Percentiles rank a stretch among this genome's conserved stretches.
phyloP scores from a whole-genome alignment of 2,329 filamentous ascomycete species.

The Talaromyces pinophilus region DNA sequence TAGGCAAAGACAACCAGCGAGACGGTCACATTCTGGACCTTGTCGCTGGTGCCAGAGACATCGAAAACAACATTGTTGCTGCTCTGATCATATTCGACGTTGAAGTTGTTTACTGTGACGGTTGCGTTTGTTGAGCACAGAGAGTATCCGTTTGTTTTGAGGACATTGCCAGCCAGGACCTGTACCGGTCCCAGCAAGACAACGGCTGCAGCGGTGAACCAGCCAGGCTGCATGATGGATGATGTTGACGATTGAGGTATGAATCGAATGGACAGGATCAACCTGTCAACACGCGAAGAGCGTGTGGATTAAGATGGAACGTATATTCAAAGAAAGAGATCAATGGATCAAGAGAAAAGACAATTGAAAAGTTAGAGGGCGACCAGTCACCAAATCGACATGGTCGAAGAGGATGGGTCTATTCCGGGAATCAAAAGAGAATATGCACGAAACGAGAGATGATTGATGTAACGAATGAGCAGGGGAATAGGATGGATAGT shows the following conservation, averaged over 20 bases:
- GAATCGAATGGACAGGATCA: constrained; percentile 31
- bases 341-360: not conserved
- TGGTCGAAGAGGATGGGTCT: constrained; percentile 1
- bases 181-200: constrained; percentile 28
- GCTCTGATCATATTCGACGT: constrained; percentile 76
- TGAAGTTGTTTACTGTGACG: constrained; percentile 71
- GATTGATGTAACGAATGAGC: constrained; percentile 4
- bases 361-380: not conserved
- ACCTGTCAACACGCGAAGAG: constrained; percentile 26
- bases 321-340: constrained; percentile 1
- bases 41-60: constrained; percentile 72
- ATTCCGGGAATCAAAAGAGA: not conserved
- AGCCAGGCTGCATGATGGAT: constrained; percentile 20
- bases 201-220: constrained; percentile 20
- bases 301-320: constrained; percentile 20
- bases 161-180: constrained; percentile 67
- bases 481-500: not conserved
- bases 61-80: constrained; percentile 77
- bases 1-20: constrained; percentile 78
- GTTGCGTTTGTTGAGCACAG: constrained; percentile 62
- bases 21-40: constrained; percentile 78
- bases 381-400: not conserved
- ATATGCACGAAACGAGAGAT: not conserved
- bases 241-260: not conserved
- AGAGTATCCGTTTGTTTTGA: constrained; percentile 78